These are phyloP conservation scores for Populus davidiana DNA, from an alignment of 345 rosid genomes.

Conservation along the genomic window DNA sequence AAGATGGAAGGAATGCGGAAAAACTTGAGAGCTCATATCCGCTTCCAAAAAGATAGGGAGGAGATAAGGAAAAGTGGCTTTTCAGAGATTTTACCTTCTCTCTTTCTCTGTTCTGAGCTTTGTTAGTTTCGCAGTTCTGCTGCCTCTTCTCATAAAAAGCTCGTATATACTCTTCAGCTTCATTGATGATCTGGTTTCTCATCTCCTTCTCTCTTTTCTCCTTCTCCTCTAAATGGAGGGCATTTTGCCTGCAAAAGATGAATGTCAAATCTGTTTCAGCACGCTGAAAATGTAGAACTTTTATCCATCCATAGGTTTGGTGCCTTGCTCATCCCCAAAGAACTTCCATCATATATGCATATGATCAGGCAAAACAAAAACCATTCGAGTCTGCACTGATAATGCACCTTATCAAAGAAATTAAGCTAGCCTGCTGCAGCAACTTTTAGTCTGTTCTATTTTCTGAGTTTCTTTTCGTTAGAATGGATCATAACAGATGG, in stretches of 20 bases:
- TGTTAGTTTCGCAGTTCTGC: slow-evolving; percentile 62
- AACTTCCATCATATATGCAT: not conserved
- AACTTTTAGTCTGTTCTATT: not conserved
- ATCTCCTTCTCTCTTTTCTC: slow-evolving; percentile 90
- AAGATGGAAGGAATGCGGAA: not conserved
- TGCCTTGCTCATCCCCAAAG: not conserved
- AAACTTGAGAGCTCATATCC: not conserved
- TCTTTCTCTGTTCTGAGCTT: slow-evolving; percentile 77
- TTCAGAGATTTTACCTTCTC: slow-evolving; percentile 59
- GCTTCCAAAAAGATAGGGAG: not conserved
- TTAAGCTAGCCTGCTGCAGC: not conserved
- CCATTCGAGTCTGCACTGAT: not conserved
- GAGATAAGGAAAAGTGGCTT: not conserved
- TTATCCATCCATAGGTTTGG: too few species aligned
- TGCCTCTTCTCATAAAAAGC: slow-evolving; percentile 81
- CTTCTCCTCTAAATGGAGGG: slow-evolving; percentile 85
- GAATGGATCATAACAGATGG: not conserved
- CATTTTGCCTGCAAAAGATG: slow-evolving; percentile 58
- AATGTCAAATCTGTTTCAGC: not conserved
- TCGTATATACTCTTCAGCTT: slow-evolving; percentile 79
- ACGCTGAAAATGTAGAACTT: not conserved
- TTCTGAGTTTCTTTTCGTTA: not conserved
- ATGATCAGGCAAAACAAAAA: not conserved
- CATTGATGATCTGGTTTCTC: slow-evolving; percentile 78
- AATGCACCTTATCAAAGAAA: not conserved